Evolutionary conservation across 140 eudicot species (phyloP).

Genomic region (Flaveria floridana): DNA sequence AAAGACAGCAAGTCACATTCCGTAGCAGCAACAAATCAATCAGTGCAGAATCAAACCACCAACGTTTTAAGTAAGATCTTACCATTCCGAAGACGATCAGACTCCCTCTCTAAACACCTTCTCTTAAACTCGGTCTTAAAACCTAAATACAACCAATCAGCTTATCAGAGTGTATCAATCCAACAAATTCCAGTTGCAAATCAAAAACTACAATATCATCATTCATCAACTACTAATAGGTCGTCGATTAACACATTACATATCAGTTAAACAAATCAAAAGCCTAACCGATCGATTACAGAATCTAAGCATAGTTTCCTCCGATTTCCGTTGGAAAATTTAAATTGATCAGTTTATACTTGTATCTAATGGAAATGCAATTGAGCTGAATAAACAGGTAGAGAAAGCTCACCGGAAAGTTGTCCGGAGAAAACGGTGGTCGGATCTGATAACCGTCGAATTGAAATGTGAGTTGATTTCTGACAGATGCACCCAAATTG

Average conservation of each 20-base stretch:
- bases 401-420: conserved; percentile 29
- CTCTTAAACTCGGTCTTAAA: conserved; percentile 7
- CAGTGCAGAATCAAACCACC: background rate
- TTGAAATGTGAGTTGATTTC: conserved; percentile 15
- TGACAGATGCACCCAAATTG: background rate
- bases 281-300: conserved; percentile 6
- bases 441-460: conserved; percentile 29
- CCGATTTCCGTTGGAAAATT: conserved; percentile 21
- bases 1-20: conserved; percentile 24
- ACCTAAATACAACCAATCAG: background rate
- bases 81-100: conserved; percentile 38
- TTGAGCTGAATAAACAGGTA: background rate
- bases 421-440: conserved; percentile 27
- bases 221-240: background rate
- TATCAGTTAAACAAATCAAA: conserved; percentile 7
- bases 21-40: background rate
- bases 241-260: conserved; percentile 20
- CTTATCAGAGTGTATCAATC: conserved; percentile 1
- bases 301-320: background rate
- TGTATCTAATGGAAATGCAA: background rate
- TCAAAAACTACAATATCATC: background rate
- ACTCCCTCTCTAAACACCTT: conserved; percentile 22
- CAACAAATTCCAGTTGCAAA: conserved; percentile 12
- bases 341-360: background rate
- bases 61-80: conserved; percentile 6